phyloP scores from a whole-genome alignment of 2,329 filamentous ascomycete genomes.

The Exophiala mesophila region DNA sequence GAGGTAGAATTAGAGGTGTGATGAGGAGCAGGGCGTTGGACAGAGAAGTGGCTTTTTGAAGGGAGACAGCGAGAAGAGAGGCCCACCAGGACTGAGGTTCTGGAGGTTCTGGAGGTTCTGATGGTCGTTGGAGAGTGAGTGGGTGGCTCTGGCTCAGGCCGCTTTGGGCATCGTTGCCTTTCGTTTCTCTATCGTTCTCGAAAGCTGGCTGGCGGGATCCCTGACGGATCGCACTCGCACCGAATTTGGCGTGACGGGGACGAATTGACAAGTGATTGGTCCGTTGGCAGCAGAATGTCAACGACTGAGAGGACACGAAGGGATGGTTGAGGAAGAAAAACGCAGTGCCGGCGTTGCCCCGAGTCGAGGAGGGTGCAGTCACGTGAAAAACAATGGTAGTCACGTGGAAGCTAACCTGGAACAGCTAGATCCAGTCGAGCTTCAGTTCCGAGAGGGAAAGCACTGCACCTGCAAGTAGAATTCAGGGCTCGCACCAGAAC shows the following conservation, averaged over 20 bases:
- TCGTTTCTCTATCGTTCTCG: not conserved
- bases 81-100: slow-evolving; percentile 1
- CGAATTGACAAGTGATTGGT: too few relatives aligned
- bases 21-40: slow-evolving; percentile 16
- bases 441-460: slow-evolving; percentile 1
- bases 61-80: slow-evolving; percentile 27
- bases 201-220: too few relatives aligned
- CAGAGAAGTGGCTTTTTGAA: slow-evolving; percentile 26
- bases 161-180: slow-evolving; percentile 1
- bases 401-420: not conserved
- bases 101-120: not conserved
- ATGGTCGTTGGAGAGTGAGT: not conserved
- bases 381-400: too few relatives aligned
- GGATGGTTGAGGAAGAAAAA: too few relatives aligned
- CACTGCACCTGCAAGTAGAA: too few relatives aligned
- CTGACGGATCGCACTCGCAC: too few relatives aligned
- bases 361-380: too few relatives aligned
- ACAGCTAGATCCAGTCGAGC: not conserved
- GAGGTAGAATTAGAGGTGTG: slow-evolving; percentile 18
- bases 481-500: slow-evolving; percentile 7
- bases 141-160: not conserved
- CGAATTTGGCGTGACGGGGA: too few relatives aligned
- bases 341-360: too few relatives aligned
- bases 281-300: too few relatives aligned
- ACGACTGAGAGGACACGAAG: too few relatives aligned